phyloP scores from a whole-genome alignment of 495 filamentous ascomycete species.

The Oidiodendron maius region DNA sequence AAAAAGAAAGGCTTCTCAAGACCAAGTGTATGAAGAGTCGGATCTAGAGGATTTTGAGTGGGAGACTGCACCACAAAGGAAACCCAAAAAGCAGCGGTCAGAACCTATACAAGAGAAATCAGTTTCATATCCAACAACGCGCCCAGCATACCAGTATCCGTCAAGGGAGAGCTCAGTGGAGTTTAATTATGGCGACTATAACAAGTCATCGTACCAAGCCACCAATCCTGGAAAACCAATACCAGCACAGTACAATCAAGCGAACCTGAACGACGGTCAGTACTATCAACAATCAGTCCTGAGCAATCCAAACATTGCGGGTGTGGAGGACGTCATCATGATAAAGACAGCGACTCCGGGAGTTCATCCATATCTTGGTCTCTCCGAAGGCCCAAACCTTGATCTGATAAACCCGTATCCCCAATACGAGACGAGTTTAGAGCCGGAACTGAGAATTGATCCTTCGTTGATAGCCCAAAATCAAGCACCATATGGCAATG shows the following conservation, averaged over 20 bases:
- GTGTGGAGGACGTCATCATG: conserved; percentile 48
- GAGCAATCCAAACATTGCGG: conserved; percentile 26
- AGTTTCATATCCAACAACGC: conserved; percentile 22
- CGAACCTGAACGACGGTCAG: conserved; percentile 39
- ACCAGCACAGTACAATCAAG: conserved; percentile 47
- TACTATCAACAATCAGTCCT: conserved; percentile 59
- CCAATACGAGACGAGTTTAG: conserved; percentile 2
- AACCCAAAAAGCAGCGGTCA: conserved; percentile 24
- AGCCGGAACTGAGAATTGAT: conserved; percentile 13
- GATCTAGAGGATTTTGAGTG: conserved; percentile 35
- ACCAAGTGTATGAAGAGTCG: conserved; percentile 33
- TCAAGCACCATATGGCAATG: conserved; percentile 3
- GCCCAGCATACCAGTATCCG: conserved; percentile 21
- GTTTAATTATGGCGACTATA: conserved; percentile 31
- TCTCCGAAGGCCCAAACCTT: conserved; percentile 19
- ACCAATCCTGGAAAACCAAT: conserved; percentile 56
- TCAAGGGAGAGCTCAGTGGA: conserved; percentile 26
- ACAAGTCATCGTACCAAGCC: conserved; percentile 53
- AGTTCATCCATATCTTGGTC: conserved; percentile 9
- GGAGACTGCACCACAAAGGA: conserved; percentile 24
- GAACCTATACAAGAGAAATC: conserved; percentile 19
- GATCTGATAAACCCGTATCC: conserved; percentile 17
- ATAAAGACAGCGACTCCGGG: conserved; percentile 37
- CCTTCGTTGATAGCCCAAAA: conserved; percentile 14
- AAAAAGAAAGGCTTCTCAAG: conserved; percentile 37